phyloP scores from a whole-genome alignment of 2,329 filamentous ascomycete genomes.

The Aspergillus piperis region DNA sequence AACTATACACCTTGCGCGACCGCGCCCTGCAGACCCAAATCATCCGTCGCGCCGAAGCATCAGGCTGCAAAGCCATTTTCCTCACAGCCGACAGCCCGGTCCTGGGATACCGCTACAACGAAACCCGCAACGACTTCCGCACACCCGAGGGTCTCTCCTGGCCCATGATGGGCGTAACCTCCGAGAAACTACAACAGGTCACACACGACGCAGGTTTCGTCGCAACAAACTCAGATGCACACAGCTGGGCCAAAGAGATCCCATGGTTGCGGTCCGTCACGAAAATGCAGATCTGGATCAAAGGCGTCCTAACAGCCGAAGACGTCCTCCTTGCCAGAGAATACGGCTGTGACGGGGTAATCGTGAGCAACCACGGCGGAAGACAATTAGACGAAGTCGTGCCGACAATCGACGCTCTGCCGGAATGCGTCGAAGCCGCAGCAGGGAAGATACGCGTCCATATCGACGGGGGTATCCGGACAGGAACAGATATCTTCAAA shows the following conservation, averaged over 20 bases:
- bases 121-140: slow-evolving; percentile 55
- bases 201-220: slow-evolving; percentile 28
- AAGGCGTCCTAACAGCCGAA: slow-evolving; percentile 36
- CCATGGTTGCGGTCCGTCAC: slow-evolving; percentile 52
- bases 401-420: slow-evolving; percentile 40
- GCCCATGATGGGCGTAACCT: slow-evolving; percentile 37
- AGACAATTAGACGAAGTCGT: slow-evolving; percentile 40
- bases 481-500: slow-evolving; percentile 41
- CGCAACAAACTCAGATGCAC: slow-evolving; percentile 25
- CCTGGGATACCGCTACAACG: slow-evolving; percentile 55
- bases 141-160: slow-evolving; percentile 46
- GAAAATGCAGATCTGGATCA: slow-evolving; percentile 46
- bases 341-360: slow-evolving; percentile 39
- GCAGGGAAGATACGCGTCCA: slow-evolving; percentile 35
- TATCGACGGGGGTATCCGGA: slow-evolving; percentile 38
- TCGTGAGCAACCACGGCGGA: slow-evolving; percentile 44
- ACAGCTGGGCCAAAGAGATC: slow-evolving; percentile 52
- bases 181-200: slow-evolving; percentile 25
- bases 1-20: slow-evolving; percentile 29
- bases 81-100: slow-evolving; percentile 58
- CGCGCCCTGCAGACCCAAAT: slow-evolving; percentile 28
- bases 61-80: slow-evolving; percentile 52
- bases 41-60: slow-evolving; percentile 31
- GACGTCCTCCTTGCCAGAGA: slow-evolving; percentile 39
- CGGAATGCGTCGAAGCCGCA: slow-evolving; percentile 28